Conservation (phyloP, 2,329 filamentous ascomycete species). For the Neofusicoccum kwambonambiense region DNA sequence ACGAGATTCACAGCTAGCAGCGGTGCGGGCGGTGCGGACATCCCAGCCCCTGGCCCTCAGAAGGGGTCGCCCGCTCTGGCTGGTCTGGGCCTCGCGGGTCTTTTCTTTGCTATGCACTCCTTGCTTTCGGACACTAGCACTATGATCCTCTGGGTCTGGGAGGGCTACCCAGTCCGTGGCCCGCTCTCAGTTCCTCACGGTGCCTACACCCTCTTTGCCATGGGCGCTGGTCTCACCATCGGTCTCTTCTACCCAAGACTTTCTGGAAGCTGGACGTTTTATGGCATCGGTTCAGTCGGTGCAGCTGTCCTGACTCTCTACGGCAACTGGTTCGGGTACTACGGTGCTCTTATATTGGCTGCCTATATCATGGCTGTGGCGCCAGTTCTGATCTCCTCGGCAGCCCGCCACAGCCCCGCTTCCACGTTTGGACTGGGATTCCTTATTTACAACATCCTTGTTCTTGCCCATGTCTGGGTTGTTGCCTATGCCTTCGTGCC, state of each 20-base stretch:
- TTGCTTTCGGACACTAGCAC: constrained; percentile 95
- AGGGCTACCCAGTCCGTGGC: constrained; percentile 87
- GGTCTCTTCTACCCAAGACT: constrained; percentile 73
- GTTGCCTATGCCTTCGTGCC: constrained; percentile 98
- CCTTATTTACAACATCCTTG: constrained; percentile 86
- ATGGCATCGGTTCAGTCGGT: constrained; percentile 73
- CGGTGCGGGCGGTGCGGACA: constrained; percentile 41
- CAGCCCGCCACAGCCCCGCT: constrained; percentile 73
- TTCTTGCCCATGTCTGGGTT: constrained; percentile 98
- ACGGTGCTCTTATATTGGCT: constrained; percentile 73
- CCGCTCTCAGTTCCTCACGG: constrained; percentile 89
- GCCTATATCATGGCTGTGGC: constrained; percentile 80
- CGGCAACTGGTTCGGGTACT: constrained; percentile 85
- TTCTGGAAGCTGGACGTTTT: constrained; percentile 75
- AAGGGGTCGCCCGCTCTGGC: constrained; percentile 70
- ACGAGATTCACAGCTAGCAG: constrained; percentile 61
- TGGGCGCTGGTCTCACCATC: constrained; percentile 76
- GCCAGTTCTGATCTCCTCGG: constrained; percentile 71
- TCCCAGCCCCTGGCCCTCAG: constrained; percentile 54
- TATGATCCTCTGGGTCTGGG: constrained; percentile 99
- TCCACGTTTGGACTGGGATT: constrained; percentile 85
- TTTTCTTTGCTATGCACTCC: constrained; percentile 89
- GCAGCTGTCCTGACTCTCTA: constrained; percentile 75
- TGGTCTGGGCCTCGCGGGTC: constrained; percentile 74
- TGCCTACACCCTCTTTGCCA: constrained; percentile 78